phyloP scores from a whole-genome alignment of 306 rosid species.

The Erythrophleum fordii region DNA sequence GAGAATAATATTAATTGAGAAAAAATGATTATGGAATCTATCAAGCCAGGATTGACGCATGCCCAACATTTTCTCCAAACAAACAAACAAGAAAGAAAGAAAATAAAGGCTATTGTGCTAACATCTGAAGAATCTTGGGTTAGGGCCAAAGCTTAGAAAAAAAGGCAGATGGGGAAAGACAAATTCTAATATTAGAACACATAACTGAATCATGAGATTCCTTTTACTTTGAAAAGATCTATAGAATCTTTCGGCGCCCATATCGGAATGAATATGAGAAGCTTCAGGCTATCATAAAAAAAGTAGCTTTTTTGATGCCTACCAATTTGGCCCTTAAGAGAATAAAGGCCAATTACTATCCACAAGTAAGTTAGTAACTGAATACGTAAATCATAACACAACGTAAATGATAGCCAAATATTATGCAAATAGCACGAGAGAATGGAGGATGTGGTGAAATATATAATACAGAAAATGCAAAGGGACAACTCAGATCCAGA shows the following conservation, averaged over 20 bases:
- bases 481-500: background rate
- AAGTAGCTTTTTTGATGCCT: too few species aligned
- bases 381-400: too few species aligned
- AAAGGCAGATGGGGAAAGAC: background rate
- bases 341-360: too few species aligned
- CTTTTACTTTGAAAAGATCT: constrained; percentile 20
- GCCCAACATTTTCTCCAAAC: background rate
- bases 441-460: background rate
- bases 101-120: background rate
- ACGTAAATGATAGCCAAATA: background rate
- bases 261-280: background rate
- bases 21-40: constrained; percentile 30
- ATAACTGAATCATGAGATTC: constrained; percentile 36
- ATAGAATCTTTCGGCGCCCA: background rate
- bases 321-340: too few species aligned
- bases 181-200: constrained; percentile 28
- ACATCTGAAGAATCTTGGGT: constrained; percentile 2
- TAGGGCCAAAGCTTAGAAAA: background rate
- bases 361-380: too few species aligned
- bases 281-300: background rate
- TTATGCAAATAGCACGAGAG: background rate
- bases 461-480: background rate
- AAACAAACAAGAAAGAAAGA: constrained; percentile 2
- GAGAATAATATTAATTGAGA: too few species aligned
- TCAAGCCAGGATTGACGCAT: constrained; percentile 37